Percentiles rank a stretch among this genome's conserved stretches.
Evolutionary conservation across 2,329 filamentous ascomycete species (phyloP).

Genomic region (Calycina marina): DNA sequence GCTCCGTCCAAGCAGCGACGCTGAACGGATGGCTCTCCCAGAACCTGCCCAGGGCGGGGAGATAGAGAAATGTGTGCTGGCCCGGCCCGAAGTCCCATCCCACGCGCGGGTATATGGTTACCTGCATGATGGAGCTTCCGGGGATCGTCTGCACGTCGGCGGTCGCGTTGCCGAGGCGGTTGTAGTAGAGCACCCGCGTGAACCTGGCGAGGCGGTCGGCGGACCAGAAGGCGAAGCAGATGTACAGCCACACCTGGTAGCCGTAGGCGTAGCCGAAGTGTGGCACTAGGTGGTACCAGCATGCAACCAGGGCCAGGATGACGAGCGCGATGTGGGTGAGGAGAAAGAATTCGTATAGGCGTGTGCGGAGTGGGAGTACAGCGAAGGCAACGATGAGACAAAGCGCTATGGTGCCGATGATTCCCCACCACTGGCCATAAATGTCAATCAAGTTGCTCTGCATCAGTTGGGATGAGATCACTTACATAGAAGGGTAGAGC

Average conservation of each 20-base stretch:
- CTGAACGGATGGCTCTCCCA: slow-evolving; percentile 4
- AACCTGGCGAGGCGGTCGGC: slow-evolving; percentile 31
- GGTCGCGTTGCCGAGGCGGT: background rate
- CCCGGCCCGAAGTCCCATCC: slow-evolving; percentile 3
- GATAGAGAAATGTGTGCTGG: slow-evolving; percentile 3
- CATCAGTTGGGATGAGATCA: too few species aligned
- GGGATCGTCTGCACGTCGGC: slow-evolving; percentile 2
- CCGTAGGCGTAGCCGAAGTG: slow-evolving; percentile 27
- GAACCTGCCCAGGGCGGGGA: slow-evolving; percentile 2
- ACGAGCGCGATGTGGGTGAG: slow-evolving; percentile 10
- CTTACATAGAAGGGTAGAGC: background rate
- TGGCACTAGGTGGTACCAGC: slow-evolving; percentile 24
- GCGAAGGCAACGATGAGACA: slow-evolving; percentile 19
- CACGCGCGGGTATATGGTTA: slow-evolving; percentile 1
- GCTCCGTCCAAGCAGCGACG: background rate
- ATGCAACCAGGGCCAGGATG: slow-evolving; percentile 8
- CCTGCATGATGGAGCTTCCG: slow-evolving; percentile 3
- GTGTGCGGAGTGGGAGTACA: slow-evolving; percentile 24
- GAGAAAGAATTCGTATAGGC: slow-evolving; percentile 13
- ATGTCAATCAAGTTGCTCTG: slow-evolving; percentile 10
- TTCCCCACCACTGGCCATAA: slow-evolving; percentile 28
- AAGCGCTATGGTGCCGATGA: slow-evolving; percentile 23
- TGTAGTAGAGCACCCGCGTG: slow-evolving; percentile 12
- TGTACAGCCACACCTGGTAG: slow-evolving; percentile 23
- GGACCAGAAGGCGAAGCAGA: slow-evolving; percentile 28